phyloP scores from a whole-genome alignment of 495 filamentous ascomycete species.

The Hypomontagnella submonticulosa region DNA sequence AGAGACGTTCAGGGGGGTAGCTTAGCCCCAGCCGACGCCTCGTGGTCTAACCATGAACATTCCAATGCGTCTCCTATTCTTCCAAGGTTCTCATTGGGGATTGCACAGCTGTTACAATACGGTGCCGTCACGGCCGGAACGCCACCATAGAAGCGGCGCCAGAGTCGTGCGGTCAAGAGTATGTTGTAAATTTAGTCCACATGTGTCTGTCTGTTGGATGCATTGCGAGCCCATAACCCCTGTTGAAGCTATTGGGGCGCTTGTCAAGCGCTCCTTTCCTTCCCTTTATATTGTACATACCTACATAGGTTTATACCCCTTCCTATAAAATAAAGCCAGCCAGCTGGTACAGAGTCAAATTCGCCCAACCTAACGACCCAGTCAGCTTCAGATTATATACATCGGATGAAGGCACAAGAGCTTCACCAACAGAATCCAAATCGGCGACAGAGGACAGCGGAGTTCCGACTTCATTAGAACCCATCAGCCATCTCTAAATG shows the following conservation, averaged over 20 bases:
- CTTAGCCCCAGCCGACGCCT: slow-evolving; percentile 10
- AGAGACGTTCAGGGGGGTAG: slow-evolving; percentile 23
- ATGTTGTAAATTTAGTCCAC: slow-evolving; percentile 7
- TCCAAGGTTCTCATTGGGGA: no score
- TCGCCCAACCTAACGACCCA: slow-evolving; percentile 1
- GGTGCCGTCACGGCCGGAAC: slow-evolving; percentile 11
- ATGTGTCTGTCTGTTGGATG: slow-evolving; percentile 10
- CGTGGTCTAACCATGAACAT: slow-evolving; percentile 12
- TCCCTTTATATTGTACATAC: no score
- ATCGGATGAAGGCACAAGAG: slow-evolving; percentile 13
- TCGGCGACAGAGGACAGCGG: slow-evolving; percentile 4
- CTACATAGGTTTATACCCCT: no score
- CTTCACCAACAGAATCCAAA: slow-evolving; percentile 2
- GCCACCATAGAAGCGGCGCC: slow-evolving; percentile 9
- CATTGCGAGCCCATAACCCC: not conserved
- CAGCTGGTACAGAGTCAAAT: not conserved
- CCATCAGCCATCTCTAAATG: not conserved
- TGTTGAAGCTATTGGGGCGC: not conserved
- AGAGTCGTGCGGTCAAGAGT: not conserved
- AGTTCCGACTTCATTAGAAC: slow-evolving; percentile 7
- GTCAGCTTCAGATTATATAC: slow-evolving; percentile 4
- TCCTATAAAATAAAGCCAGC: no score
- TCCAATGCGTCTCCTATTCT: slow-evolving; percentile 1
- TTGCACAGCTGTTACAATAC: slow-evolving; percentile 12
- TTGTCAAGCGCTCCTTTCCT: not conserved